Evolutionary conservation across 2,329 filamentous ascomycete genomes (phyloP).

Genomic region (Claviceps cyperi): DNA sequence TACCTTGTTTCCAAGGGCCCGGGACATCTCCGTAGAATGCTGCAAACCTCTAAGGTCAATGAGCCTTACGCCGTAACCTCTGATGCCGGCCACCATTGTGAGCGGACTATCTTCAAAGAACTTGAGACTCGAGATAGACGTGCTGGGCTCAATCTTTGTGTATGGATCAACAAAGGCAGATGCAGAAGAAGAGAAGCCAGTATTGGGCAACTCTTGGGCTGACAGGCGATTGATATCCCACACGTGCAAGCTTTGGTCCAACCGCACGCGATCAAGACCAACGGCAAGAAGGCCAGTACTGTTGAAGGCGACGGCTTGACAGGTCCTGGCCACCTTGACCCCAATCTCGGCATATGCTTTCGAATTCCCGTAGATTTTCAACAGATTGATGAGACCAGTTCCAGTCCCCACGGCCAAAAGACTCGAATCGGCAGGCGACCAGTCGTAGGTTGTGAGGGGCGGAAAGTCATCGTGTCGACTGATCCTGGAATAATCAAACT

Average conservation of each 20-base stretch:
- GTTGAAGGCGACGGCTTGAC: constrained; percentile 71
- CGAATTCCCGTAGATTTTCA: constrained; percentile 57
- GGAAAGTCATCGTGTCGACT: constrained; percentile 49
- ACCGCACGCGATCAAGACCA: constrained; percentile 65
- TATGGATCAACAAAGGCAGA: constrained; percentile 40
- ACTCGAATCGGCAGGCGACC: constrained; percentile 47
- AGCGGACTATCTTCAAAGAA: constrained; percentile 69
- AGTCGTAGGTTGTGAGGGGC: constrained; percentile 50
- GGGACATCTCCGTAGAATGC: neutral
- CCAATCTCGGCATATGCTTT: constrained; percentile 52
- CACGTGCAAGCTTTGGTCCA: constrained; percentile 69
- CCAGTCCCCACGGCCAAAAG: constrained; percentile 63
- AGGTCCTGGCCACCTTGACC: constrained; percentile 62
- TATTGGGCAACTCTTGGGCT: constrained; percentile 28
- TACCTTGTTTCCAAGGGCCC: neutral
- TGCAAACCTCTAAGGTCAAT: constrained; percentile 61
- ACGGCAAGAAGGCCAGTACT: constrained; percentile 58
- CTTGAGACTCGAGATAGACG: constrained; percentile 68
- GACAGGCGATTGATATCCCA: constrained; percentile 60
- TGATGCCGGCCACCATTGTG: constrained; percentile 61
- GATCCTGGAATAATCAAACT: constrained; percentile 42
- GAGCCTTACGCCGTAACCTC: constrained; percentile 58
- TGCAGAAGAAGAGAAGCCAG: constrained; percentile 35
- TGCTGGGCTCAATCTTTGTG: constrained; percentile 46
- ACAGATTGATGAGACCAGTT: constrained; percentile 59